Conservation (phyloP, 2,329 filamentous ascomycete species). For the Akanthomyces dipterigenus region DNA sequence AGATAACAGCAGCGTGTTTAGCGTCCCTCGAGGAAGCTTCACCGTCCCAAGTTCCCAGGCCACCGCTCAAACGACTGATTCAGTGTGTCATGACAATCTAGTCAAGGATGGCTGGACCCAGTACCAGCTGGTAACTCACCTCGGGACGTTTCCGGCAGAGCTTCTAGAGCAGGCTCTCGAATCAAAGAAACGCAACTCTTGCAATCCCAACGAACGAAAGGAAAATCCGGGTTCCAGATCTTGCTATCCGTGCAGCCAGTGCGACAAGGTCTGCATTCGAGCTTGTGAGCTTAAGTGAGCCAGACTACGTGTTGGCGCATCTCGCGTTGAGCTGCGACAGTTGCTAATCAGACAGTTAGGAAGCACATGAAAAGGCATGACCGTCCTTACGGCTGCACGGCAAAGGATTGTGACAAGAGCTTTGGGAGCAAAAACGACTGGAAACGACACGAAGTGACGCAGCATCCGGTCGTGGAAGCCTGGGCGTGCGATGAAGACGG, state of each 20-base stretch:
- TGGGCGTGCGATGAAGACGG: conserved; percentile 59
- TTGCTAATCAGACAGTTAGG: conserved; percentile 34
- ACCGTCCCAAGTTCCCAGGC: neutral
- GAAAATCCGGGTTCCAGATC: conserved; percentile 12
- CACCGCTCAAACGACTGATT: neutral
- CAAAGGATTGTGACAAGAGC: conserved; percentile 56
- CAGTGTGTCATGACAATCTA: neutral
- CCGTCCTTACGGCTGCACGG: conserved; percentile 78
- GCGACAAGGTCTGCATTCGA: conserved; percentile 40
- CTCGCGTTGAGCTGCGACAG: conserved; percentile 13
- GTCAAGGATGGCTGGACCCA: conserved; percentile 7
- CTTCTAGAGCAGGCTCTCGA: conserved; percentile 27
- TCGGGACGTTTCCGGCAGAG: conserved; percentile 25
- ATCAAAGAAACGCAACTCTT: conserved; percentile 1
- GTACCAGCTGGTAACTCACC: conserved; percentile 15
- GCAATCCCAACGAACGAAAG: conserved; percentile 5
- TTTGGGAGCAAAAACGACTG: conserved; percentile 95
- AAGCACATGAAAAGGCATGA: conserved; percentile 81
- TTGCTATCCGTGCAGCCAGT: conserved; percentile 30
- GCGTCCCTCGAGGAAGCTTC: neutral
- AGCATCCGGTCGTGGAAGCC: conserved; percentile 64
- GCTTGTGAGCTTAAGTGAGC: conserved; percentile 53
- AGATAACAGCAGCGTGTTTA: conserved; percentile 6
- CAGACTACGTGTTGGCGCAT: neutral
- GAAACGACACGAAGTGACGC: conserved; percentile 82